Conservation (phyloP, 371 early-diverging fungal species). For the Haplosporangium sp. region DNA sequence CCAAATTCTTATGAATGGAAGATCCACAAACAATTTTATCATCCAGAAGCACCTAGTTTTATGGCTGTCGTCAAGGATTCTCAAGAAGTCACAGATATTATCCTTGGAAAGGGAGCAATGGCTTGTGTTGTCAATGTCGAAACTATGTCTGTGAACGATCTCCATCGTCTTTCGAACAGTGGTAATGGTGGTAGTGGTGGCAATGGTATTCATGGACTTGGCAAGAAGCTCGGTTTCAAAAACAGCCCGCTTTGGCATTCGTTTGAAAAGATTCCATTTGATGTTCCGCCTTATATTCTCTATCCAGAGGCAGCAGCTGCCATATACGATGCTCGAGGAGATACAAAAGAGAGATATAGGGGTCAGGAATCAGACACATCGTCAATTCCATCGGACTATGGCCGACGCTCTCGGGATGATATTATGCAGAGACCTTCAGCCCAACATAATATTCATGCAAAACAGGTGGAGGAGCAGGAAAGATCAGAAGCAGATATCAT, state of each 20-base stretch:
- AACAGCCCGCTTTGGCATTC: constrained; percentile 42
- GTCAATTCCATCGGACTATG: background rate
- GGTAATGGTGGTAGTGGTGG: background rate
- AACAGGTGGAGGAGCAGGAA: constrained; percentile 37
- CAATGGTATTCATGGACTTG: constrained; percentile 26
- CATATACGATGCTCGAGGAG: constrained; percentile 15
- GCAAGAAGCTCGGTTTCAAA: constrained; percentile 46
- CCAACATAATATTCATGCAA: constrained; percentile 33
- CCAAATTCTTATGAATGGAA: constrained; percentile 34
- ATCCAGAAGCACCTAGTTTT: constrained; percentile 51
- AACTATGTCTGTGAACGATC: constrained; percentile 49
- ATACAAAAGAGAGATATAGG: constrained; percentile 13
- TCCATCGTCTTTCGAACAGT: constrained; percentile 32
- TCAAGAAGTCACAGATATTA: constrained; percentile 47
- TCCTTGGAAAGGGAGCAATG: constrained; percentile 41
- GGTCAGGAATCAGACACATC: background rate
- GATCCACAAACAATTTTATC: constrained; percentile 43
- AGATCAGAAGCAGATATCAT: constrained; percentile 18
- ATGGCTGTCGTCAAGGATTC: constrained; percentile 53
- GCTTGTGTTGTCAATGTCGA: constrained; percentile 49
- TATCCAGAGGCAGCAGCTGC: constrained; percentile 36
- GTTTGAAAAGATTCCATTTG: constrained; percentile 54
- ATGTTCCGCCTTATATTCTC: constrained; percentile 44
- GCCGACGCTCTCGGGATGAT: constrained; percentile 27
- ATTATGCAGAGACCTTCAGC: constrained; percentile 37